These are phyloP conservation scores for Amanita phalloides DNA, from an alignment of 768 basidiomycete species.

Conservation along the genomic window DNA sequence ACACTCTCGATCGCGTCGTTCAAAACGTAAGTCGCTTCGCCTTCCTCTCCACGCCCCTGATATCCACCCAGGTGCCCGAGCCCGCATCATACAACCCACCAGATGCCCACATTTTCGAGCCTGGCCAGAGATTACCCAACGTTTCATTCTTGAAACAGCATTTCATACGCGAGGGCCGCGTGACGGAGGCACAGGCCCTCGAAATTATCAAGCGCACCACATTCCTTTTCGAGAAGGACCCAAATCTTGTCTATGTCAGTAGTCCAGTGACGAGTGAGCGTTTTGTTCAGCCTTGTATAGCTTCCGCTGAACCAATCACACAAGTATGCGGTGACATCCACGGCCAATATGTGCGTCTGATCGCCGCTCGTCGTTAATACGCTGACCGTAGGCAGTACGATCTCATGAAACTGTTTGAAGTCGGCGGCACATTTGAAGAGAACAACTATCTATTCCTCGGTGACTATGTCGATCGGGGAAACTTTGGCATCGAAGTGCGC, in stretches of 20 bases:
- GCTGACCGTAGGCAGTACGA: slow-evolving; percentile 56
- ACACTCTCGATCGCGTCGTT: slow-evolving; percentile 1
- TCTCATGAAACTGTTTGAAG: slow-evolving; percentile 95
- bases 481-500: slow-evolving; percentile 62
- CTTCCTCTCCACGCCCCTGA: background rate
- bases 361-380: background rate
- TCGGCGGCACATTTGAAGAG: slow-evolving; percentile 76
- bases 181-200: slow-evolving; percentile 79
- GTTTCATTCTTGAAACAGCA: slow-evolving; percentile 77
- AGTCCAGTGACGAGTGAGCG: slow-evolving; percentile 85
- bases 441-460: slow-evolving; percentile 90
- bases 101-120: slow-evolving; percentile 64
- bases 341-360: slow-evolving; percentile 76
- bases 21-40: background rate
- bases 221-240: slow-evolving; percentile 59
- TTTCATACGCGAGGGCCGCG: slow-evolving; percentile 77
- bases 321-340: slow-evolving; percentile 95
- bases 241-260: slow-evolving; percentile 77
- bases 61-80: slow-evolving; percentile 49
- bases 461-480: slow-evolving; percentile 95
- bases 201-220: slow-evolving; percentile 67
- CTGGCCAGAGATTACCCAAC: slow-evolving; percentile 56
- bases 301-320: background rate
- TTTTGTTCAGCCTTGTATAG: background rate
- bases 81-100: slow-evolving; percentile 56